A percentile compares a stretch with the other conserved stretches of the same genome.
phyloP scores from a whole-genome alignment of 202 grass and related monocot species.

The Digitaria exilis region DNA sequence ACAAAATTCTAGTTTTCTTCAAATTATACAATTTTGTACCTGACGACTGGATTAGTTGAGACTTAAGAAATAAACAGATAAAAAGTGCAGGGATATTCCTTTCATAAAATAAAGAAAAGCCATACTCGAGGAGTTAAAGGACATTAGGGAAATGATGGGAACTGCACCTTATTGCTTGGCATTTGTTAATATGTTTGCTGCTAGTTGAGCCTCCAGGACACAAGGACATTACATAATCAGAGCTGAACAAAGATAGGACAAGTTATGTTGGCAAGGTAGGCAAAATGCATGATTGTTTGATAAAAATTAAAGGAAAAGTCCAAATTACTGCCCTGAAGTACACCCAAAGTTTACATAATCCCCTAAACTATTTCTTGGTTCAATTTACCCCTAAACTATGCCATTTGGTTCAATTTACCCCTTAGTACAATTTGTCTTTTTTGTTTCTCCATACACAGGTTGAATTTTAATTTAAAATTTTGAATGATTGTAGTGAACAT shows the following conservation, averaged over 20 bases:
- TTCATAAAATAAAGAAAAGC: background rate
- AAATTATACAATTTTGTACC: background rate
- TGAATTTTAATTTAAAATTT: too few relatives aligned
- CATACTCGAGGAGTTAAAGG: background rate
- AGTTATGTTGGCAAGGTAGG: background rate
- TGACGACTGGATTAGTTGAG: background rate
- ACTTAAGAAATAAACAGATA: background rate
- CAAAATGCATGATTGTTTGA: background rate
- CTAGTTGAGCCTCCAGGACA: constrained; percentile 55
- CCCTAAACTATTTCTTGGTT: too few relatives aligned
- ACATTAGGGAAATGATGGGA: constrained; percentile 11
- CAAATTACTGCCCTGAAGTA: too few relatives aligned
- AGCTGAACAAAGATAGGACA: constrained; percentile 46
- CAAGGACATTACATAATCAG: constrained; percentile 61
- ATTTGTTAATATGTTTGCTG: constrained; percentile 45
- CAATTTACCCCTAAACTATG: too few relatives aligned
- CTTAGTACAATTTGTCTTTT: too few relatives aligned
- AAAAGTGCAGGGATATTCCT: background rate
- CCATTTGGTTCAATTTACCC: too few relatives aligned
- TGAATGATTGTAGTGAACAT: too few relatives aligned
- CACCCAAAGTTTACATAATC: too few relatives aligned
- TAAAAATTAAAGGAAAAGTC: background rate
- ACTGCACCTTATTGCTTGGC: constrained; percentile 46
- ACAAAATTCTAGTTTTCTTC: background rate
- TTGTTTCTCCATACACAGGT: too few relatives aligned